phyloP scores from a whole-genome alignment of 1,284 basidiomycete species.

The Microbotryum intermedium region DNA sequence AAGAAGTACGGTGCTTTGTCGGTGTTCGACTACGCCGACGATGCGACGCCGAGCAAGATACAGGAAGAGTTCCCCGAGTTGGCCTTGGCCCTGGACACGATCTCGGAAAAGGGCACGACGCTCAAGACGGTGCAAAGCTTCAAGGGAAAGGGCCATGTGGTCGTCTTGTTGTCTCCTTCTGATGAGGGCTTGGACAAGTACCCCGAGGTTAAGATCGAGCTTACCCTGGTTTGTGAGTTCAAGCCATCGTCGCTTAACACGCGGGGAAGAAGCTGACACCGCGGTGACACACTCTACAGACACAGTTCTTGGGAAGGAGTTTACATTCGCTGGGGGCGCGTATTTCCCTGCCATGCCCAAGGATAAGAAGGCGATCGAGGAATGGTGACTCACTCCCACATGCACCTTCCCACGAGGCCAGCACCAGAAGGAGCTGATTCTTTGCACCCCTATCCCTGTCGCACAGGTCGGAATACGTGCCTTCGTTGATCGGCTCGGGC shows the following conservation, averaged over 20 bases:
- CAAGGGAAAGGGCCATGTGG: slow-evolving; percentile 20
- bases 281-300: too few species aligned
- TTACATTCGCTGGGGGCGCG: slow-evolving; percentile 10
- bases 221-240: slow-evolving; percentile 19
- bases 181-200: slow-evolving; percentile 17
- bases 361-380: slow-evolving; percentile 16
- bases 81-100: slow-evolving; percentile 27
- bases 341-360: slow-evolving; percentile 13
- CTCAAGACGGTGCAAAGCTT: slow-evolving; percentile 13
- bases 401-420: too few species aligned
- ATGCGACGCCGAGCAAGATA: slow-evolving; percentile 19
- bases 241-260: background rate
- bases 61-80: slow-evolving; percentile 19
- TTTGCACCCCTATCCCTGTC: too few species aligned
- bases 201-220: slow-evolving; percentile 7
- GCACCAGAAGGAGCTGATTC: too few species aligned
- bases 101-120: slow-evolving; percentile 28
- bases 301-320: slow-evolving; percentile 23
- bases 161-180: slow-evolving; percentile 21
- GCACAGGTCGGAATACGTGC: slow-evolving; percentile 6
- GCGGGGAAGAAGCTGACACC: background rate
- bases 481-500: slow-evolving; percentile 19
- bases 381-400: slow-evolving; percentile 18
- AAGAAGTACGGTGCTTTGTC: slow-evolving; percentile 51
- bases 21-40: slow-evolving; percentile 15